Evolutionary conservation across 192 early-diverging fungal genomes (phyloP), one percentile per base, ranked within the genome.

Genomic region (Coemansia asiatica): DNA sequence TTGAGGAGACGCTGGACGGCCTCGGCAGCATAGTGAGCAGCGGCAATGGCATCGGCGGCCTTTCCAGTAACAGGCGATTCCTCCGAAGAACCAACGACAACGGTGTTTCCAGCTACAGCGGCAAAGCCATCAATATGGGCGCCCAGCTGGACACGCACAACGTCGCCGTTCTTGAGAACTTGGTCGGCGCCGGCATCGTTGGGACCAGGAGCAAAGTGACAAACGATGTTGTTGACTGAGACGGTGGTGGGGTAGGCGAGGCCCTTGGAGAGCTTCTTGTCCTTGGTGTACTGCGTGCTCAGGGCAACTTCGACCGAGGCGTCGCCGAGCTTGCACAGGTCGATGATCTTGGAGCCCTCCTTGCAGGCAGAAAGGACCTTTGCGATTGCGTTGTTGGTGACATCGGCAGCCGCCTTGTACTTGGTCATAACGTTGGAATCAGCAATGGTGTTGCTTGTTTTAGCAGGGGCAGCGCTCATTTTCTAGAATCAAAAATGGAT

Each of bases 121-220:
- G 90, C 88, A 61, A 89, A 96, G 58, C 96, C 96, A 73, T 98
- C 96, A 50, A 98, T 86, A 65, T 97, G 95, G 46, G 90, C 90
- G 74, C 92, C 96, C 60, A 81, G 86, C 72, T 92, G 91, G 74
- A 97, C 87, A 78, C 94, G 93, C 73, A 93, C 93, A 59, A 96
- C 77, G 81, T 95, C 93, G 54, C 92, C 93, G 62, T 75, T 86
- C 75, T 88, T 89, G 67, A 97, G 81, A 16, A 19, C 65, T 61
- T 75, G 63, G 22, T 75, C 69, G 53, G 86, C 86, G 61, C 89
- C 89, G 47, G 87, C 76, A 64, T 91, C 90, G 56, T 74, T 79
- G n/a, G 85, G 66, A 49, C 96, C 72, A n/a, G 95, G 93, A 36
- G 92, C 88, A 81, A 89, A 92, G 81, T 96, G 91, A 72, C 88